Conservation (phyloP, 1,284 basidiomycete species). For the Fomes fomentarius region DNA sequence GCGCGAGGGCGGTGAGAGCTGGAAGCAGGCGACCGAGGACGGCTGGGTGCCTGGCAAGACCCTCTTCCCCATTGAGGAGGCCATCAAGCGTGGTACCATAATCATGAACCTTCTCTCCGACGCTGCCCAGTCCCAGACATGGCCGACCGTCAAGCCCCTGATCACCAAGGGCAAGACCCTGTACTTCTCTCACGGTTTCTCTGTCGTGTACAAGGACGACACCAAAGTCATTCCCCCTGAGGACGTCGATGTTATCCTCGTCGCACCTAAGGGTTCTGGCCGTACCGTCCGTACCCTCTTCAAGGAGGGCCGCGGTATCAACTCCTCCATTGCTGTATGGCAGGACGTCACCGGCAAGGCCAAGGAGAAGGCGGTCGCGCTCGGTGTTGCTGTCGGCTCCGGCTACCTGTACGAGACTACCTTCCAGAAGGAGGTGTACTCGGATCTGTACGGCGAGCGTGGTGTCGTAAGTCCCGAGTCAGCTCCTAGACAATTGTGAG, state of each 20-base stretch:
- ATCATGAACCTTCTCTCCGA: constrained; percentile 99
- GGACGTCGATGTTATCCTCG: constrained; percentile 98
- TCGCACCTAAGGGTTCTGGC: constrained; percentile 98
- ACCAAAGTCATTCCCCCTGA: constrained; percentile 91
- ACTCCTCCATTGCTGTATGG: constrained; percentile 87
- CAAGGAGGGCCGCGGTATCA: constrained; percentile 99
- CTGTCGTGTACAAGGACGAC: constrained; percentile 97
- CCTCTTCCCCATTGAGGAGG: constrained; percentile 98
- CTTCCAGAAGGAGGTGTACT: constrained; percentile 99
- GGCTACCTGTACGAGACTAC: constrained; percentile 99
- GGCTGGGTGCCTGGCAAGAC: constrained; percentile 99
- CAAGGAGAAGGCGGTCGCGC: constrained; percentile 94
- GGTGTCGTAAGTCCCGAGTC: constrained; percentile 95
- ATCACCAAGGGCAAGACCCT: constrained; percentile 99
- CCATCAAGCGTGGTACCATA: constrained; percentile 94
- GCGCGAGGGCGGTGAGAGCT: constrained; percentile 94
- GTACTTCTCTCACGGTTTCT: constrained; percentile 99
- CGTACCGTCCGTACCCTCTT: constrained; percentile 99
- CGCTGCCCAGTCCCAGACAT: constrained; percentile 96
- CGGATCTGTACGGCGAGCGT: constrained; percentile 99
- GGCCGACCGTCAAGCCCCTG: constrained; percentile 85
- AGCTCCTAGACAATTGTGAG: too few species aligned
- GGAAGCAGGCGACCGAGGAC: constrained; percentile 95
- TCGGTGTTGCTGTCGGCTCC: constrained; percentile 94
- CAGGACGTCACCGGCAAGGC: constrained; percentile 98